A percentile compares a stretch with the other conserved stretches of the same genome.
Evolutionary conservation across 805 yeast species (phyloP).

Genomic region (Candida hungchunana): DNA sequence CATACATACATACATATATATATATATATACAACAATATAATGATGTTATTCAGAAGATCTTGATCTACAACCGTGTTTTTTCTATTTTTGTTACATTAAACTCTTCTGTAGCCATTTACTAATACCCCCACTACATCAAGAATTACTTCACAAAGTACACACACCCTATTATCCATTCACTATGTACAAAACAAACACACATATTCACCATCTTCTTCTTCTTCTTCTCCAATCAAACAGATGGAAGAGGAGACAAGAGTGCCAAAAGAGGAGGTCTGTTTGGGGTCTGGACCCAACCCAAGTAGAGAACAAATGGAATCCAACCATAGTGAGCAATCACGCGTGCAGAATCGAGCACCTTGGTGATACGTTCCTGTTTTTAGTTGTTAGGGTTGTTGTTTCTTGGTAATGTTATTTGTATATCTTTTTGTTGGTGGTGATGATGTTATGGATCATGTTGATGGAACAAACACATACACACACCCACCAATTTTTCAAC

Average conservation of each 20-base stretch:
- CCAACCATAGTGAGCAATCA: conserved; percentile 94
- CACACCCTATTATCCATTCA: too few species aligned
- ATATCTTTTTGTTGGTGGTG: too few species aligned
- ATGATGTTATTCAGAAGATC: too few species aligned
- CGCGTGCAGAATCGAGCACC: conserved; percentile 77
- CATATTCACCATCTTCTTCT: neutral
- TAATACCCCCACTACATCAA: too few species aligned
- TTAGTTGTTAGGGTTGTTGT: conserved; percentile 6
- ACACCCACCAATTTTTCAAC: too few species aligned
- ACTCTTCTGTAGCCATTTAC: too few species aligned
- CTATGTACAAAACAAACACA: neutral
- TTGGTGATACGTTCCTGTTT: conserved; percentile 79
- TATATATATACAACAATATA: too few species aligned
- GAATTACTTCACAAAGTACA: too few species aligned
- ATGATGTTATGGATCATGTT: neutral
- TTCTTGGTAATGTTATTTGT: neutral
- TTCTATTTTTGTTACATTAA: too few species aligned
- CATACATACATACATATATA: too few species aligned
- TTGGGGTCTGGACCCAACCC: conserved; percentile 79
- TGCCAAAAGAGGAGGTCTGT: conserved; percentile 76
- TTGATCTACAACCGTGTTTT: too few species aligned
- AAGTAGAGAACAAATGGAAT: conserved; percentile 91
- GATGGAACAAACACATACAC: neutral
- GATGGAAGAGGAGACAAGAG: conserved; percentile 79
- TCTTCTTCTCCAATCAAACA: conserved; percentile 37